Percentiles rank a stretch among this genome's conserved stretches.
Evolutionary conservation across 805 yeast genomes (phyloP).

Genomic region (Saccharomycopsis oosterbeekiorum): DNA sequence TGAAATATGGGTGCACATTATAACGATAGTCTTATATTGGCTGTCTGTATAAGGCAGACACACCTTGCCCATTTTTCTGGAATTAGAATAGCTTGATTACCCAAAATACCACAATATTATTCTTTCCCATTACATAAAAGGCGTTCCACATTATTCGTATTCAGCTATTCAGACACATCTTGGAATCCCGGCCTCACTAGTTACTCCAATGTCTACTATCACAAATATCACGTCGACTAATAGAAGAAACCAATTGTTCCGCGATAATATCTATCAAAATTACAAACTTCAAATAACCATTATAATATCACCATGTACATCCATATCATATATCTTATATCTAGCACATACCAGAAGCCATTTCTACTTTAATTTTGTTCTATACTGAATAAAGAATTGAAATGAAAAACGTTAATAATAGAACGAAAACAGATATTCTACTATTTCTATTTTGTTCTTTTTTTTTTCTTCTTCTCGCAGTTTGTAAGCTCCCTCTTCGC

Average conservation of each 20-base stretch:
- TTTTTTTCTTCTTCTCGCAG: neutral
- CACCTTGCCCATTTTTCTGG: too few species aligned
- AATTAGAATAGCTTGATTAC: too few species aligned
- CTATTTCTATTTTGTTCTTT: neutral
- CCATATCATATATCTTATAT: neutral
- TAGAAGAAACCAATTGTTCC: neutral
- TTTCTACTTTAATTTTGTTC: constrained; percentile 2
- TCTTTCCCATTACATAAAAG: too few species aligned
- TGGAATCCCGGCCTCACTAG: too few species aligned
- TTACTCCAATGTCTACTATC: neutral
- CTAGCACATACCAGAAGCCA: constrained; percentile 8
- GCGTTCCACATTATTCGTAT: too few species aligned
- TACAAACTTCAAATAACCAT: neutral
- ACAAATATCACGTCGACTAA: neutral
- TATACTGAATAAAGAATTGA: neutral
- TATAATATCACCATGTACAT: neutral
- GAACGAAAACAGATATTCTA: neutral
- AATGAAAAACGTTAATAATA: neutral
- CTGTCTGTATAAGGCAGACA: too few species aligned
- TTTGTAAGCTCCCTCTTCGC: too few species aligned
- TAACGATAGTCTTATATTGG: too few species aligned
- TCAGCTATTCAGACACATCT: too few species aligned
- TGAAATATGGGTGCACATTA: too few species aligned
- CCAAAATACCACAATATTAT: too few species aligned
- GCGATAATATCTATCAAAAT: neutral